phyloP scores from a whole-genome alignment of 352 stramenopile genomes.

The Globisporangium nagaii region DNA sequence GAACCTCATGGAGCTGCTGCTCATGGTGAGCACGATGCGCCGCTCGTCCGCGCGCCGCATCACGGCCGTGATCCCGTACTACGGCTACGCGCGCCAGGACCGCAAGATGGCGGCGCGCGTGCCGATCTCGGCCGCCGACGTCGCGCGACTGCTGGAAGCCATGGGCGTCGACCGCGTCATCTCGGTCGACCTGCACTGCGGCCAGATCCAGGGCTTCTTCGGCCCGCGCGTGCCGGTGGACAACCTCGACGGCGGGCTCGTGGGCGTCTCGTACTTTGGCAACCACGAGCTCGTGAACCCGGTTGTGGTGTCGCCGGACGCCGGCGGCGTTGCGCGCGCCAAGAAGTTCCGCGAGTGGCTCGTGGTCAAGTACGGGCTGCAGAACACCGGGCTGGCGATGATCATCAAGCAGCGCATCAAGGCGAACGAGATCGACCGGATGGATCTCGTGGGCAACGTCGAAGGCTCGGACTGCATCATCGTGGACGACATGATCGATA shows the following conservation, averaged over 20 bases:
- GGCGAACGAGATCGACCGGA: constrained; percentile 96
- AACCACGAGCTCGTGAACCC: constrained; percentile 98
- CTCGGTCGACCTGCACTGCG: constrained; percentile 83
- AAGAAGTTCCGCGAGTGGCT: constrained; percentile 99
- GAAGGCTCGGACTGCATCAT: constrained; percentile 99
- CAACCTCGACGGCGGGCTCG: constrained; percentile 95
- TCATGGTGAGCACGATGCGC: constrained; percentile 97
- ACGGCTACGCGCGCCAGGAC: constrained; percentile 89
- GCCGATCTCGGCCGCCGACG: constrained; percentile 94
- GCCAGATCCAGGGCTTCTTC: constrained; percentile 97
- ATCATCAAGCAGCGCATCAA: constrained; percentile 99
- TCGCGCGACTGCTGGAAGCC: constrained; percentile 80
- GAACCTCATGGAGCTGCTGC: constrained; percentile 99
- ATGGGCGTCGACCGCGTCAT: constrained; percentile 89
- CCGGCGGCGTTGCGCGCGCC: constrained; percentile 97
- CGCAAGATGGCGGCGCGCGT: constrained; percentile 93
- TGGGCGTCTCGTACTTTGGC: constrained; percentile 93
- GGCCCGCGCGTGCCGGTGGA: constrained; percentile 98
- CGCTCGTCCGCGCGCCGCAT: constrained; percentile 97
- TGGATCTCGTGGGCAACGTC: constrained; percentile 99
- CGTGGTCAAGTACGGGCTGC: constrained; percentile 95
- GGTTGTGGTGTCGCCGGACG: constrained; percentile 99
- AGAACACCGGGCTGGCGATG: constrained; percentile 98
- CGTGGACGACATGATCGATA: constrained; percentile 99
- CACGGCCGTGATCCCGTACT: constrained; percentile 98